Evolutionary conservation across 176 grass and related monocot genomes (phyloP), one percentile per base, ranked within the genome.

Genomic region (Tuctoria greenei): DNA sequence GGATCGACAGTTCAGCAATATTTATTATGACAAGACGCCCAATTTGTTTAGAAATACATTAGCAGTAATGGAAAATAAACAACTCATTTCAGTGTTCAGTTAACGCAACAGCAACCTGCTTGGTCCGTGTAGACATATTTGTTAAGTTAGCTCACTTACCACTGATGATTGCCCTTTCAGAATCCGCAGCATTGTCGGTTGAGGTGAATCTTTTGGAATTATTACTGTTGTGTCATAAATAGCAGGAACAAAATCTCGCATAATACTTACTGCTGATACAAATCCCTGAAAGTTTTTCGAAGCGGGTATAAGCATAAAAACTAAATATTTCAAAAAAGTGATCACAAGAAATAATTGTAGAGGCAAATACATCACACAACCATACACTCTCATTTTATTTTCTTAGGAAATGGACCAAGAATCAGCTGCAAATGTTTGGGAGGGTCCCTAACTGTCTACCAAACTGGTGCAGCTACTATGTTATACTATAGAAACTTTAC

Each of bases 111-210:
- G 31, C 31, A 31, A 31, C 31, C 31, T 31, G 31, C 1, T 31
- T 31, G 31, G 31, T 3, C 3, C 31, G 31, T 31, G 31, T 31
- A 31, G 31, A 31, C 31, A 66, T 7, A 83, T 63, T 70, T 31
- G 31, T 31, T 31, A 79, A 68, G 62, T 37, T 61, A 59, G 15
- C 43, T 77, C 49, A 59, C 84, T 69, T 99, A 99, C 96, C 61
- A 95, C 89, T 76, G 96, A 99, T 17, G 92, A 82, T 79, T 95
- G 91, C 20, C 96, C 87, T 87, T 90, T 94, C 42, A 99, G 73
- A 88, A 99, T 90, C 43, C 96, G 86, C 27, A 99, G 80, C 92
- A 99, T 99, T 65, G 96, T 99, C 28, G 96, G 96, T 80, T 90
- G 73, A 79, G 92, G 96, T 76, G 93, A 88, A 82, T 95, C 74